Evolutionary conservation across 352 stramenopile species (phyloP).

Genomic region (Phytopythium chamaehyphon): DNA sequence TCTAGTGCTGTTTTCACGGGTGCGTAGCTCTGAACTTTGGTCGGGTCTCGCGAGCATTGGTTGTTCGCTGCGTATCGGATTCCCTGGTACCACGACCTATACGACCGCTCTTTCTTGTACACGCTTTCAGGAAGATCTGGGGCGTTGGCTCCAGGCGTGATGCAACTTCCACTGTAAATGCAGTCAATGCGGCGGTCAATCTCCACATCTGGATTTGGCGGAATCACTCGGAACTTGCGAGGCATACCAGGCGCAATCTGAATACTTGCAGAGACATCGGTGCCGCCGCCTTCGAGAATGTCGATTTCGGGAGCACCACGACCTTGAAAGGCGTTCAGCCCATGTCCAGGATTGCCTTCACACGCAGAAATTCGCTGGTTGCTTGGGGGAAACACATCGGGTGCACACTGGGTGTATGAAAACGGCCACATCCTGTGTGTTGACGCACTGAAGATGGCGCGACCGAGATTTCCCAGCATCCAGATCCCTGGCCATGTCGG

Average conservation of each 20-base stretch:
- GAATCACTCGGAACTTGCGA: slow-evolving; percentile 36
- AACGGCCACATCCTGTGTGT: slow-evolving; percentile 94
- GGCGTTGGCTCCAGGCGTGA: slow-evolving; percentile 38
- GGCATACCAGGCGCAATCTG: slow-evolving; percentile 65
- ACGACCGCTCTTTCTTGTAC: slow-evolving; percentile 34
- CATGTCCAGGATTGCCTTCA: slow-evolving; percentile 84
- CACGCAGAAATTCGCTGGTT: slow-evolving; percentile 80
- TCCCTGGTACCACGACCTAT: slow-evolving; percentile 61
- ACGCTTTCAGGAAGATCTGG: slow-evolving; percentile 36
- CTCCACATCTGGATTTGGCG: slow-evolving; percentile 7
- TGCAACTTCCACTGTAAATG: slow-evolving; percentile 42
- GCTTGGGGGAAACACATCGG: slow-evolving; percentile 14
- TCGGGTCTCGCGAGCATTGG: slow-evolving; percentile 32
- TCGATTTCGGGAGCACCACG: slow-evolving; percentile 93
- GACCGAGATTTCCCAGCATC: slow-evolving; percentile 92
- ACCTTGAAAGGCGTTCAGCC: slow-evolving; percentile 77
- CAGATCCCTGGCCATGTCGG: slow-evolving; percentile 91
- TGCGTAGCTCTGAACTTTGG: slow-evolving; percentile 18
- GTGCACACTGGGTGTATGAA: slow-evolving; percentile 88
- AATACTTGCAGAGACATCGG: slow-evolving; percentile 65
- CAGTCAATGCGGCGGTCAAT: slow-evolving; percentile 27
- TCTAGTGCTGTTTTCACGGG: slow-evolving; percentile 18
- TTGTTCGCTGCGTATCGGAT: slow-evolving; percentile 62
- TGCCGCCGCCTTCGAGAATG: slow-evolving; percentile 86
- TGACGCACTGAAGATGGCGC: slow-evolving; percentile 89